A percentile compares a stretch with the other conserved stretches of the same genome.
Conservation (phyloP, 768 basidiomycete species). For the Tylopilus sp. region DNA sequence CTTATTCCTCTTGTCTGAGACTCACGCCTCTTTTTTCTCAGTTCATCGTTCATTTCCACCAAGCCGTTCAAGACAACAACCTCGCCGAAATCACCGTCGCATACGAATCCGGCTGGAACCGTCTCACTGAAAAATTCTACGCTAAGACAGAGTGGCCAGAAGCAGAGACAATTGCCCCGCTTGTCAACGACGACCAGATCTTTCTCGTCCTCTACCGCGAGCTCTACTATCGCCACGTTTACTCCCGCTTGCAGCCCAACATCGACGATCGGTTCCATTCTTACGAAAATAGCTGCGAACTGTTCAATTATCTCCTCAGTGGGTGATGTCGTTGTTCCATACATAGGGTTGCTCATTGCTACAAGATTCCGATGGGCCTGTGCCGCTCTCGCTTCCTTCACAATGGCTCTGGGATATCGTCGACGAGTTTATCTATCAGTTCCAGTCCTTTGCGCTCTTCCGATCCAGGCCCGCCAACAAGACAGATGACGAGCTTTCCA, state of each 20-base stretch:
- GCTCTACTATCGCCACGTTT: slow-evolving; percentile 92
- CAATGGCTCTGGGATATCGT: slow-evolving; percentile 99
- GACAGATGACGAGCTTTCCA: slow-evolving; percentile 81
- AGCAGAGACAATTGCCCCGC: slow-evolving; percentile 89
- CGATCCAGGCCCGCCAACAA: slow-evolving; percentile 80
- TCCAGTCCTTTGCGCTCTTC: slow-evolving; percentile 94
- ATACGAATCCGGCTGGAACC: slow-evolving; percentile 97
- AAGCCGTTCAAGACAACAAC: slow-evolving; percentile 90
- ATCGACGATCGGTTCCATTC: slow-evolving; percentile 98
- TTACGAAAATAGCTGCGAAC: slow-evolving; percentile 95
- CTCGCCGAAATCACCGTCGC: slow-evolving; percentile 86
- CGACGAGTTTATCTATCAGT: slow-evolving; percentile 98
- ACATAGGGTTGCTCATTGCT: not conserved
- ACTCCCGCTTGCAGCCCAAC: slow-evolving; percentile 91
- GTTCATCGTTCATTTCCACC: slow-evolving; percentile 95
- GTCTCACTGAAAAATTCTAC: slow-evolving; percentile 95
- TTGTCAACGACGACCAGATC: slow-evolving; percentile 93
- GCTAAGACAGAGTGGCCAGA: slow-evolving; percentile 95
- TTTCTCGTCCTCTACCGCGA: slow-evolving; percentile 97
- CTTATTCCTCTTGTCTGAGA: not conserved
- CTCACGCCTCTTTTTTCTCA: slow-evolving; percentile 29
- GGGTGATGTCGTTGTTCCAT: not conserved
- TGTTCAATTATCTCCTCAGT: slow-evolving; percentile 98
- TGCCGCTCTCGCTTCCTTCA: slow-evolving; percentile 88
- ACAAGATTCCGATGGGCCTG: slow-evolving; percentile 89